These are phyloP conservation scores for Leccinum aurantiacum DNA, from an alignment of 768 basidiomycete genomes.

Conservation along the genomic window DNA sequence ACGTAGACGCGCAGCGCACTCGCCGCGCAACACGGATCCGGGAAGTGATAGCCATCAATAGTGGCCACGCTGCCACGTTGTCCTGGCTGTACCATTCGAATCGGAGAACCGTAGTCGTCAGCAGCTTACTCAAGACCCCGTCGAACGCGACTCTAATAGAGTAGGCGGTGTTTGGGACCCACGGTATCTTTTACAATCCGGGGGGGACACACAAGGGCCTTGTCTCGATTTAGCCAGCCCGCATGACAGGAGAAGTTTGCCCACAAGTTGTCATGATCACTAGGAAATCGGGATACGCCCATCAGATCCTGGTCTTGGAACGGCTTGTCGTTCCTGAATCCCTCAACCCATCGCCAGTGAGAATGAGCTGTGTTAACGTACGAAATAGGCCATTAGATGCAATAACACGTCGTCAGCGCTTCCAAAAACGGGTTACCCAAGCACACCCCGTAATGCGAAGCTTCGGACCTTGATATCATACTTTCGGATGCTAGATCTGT, in stretches of 20 bases:
- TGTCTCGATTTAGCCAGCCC: constrained; percentile 8
- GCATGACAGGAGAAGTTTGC: constrained; percentile 9
- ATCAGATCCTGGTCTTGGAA: constrained; percentile 21
- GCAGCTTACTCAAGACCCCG: constrained; percentile 12
- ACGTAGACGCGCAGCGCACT: neutral
- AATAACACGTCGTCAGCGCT: constrained; percentile 13
- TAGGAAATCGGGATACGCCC: constrained; percentile 1
- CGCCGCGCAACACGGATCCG: constrained; percentile 11
- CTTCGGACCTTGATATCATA: constrained; percentile 22
- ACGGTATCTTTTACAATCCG: constrained; percentile 9
- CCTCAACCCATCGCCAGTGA: constrained; percentile 4
- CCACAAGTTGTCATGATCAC: constrained; percentile 20
- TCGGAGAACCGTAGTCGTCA: constrained; percentile 7
- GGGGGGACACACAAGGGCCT: constrained; percentile 1
- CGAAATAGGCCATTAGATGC: constrained; percentile 15
- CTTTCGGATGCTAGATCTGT: constrained; percentile 14
- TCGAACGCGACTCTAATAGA: constrained; percentile 15
- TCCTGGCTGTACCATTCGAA: constrained; percentile 8
- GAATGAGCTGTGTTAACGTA: constrained; percentile 6
- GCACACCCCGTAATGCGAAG: constrained; percentile 18
- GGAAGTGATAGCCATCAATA: constrained; percentile 10
- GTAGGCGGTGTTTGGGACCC: neutral
- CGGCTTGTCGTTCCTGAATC: neutral
- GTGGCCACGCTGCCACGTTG: constrained; percentile 14
- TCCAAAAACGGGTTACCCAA: constrained; percentile 19